A percentile compares a stretch with the other conserved stretches of the same genome.
These are phyloP conservation scores for Isatis lusitanica DNA, from an alignment of 441 rosid species.

Conservation along the genomic window DNA sequence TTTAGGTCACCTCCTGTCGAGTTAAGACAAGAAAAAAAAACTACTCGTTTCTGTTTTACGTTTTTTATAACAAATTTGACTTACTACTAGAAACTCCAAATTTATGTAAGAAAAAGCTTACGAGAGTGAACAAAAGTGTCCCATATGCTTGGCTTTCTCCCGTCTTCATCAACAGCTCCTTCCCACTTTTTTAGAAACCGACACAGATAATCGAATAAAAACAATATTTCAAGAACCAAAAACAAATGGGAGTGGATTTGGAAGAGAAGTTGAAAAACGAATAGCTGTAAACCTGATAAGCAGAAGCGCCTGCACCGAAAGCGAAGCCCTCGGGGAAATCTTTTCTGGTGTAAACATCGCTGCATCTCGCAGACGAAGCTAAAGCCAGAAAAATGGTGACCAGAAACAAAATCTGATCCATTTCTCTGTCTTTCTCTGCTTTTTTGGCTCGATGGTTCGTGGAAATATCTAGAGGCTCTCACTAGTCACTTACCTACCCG, in stretches of 20 bases:
- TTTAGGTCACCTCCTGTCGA: background rate
- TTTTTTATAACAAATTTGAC: no score
- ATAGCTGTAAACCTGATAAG: slow-evolving; percentile 56
- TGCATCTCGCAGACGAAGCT: background rate
- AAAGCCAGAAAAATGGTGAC: background rate
- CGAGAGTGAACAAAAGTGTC: slow-evolving; percentile 51
- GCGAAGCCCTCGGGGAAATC: slow-evolving; percentile 57
- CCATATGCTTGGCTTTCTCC: slow-evolving; percentile 61
- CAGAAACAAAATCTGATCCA: background rate
- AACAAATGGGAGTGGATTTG: background rate
- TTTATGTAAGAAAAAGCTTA: background rate
- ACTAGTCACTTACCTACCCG: no score
- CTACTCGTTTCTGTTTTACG: background rate
- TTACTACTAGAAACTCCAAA: background rate
- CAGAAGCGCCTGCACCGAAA: slow-evolving; percentile 59
- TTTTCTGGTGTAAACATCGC: slow-evolving; percentile 36
- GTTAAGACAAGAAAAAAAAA: slow-evolving; percentile 11
- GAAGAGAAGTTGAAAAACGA: background rate
- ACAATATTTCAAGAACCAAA: background rate
- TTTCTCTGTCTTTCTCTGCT: background rate
- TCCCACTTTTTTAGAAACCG: slow-evolving; percentile 43
- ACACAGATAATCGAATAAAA: background rate
- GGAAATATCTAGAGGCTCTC: no score
- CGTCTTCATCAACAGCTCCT: slow-evolving; percentile 65
- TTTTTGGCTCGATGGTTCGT: no score